Percentiles rank a stretch among this genome's conserved stretches.
These are phyloP conservation scores for Lodderomyces orthopsilosis DNA, from an alignment of 1,139 yeast genomes.

Conservation along the genomic window DNA sequence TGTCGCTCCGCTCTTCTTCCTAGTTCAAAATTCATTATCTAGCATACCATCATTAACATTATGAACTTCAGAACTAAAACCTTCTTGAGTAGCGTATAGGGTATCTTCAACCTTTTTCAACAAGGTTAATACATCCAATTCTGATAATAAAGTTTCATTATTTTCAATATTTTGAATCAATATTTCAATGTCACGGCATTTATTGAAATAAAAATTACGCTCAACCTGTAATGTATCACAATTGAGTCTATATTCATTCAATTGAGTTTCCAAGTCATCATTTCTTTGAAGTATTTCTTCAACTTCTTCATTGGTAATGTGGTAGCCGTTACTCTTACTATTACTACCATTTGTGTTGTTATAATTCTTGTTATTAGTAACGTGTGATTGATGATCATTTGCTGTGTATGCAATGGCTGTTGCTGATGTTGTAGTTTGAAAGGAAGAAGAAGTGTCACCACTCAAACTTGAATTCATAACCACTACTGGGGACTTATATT, in stretches of 20 bases:
- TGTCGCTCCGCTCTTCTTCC: neutral
- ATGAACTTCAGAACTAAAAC: conserved; percentile 34
- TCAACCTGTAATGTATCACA: conserved; percentile 43
- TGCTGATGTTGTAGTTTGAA: neutral
- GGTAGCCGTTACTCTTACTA: neutral
- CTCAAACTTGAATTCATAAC: neutral
- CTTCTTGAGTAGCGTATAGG: conserved; percentile 78
- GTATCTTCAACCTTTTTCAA: conserved; percentile 68
- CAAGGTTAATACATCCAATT: conserved; percentile 37
- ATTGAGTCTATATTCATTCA: conserved; percentile 50
- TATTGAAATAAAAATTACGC: conserved; percentile 86
- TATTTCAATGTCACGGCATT: conserved; percentile 84
- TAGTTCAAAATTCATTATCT: neutral
- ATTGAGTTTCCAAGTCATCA: conserved; percentile 44
- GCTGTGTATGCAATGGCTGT: neutral
- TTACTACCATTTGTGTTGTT: neutral
- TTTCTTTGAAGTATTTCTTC: conserved; percentile 26
- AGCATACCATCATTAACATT: conserved; percentile 4
- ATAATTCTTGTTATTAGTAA: neutral
- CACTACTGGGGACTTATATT: neutral
- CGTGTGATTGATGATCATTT: neutral
- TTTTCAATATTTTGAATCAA: conserved; percentile 57
- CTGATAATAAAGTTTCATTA: conserved; percentile 27
- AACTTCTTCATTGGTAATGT: conserved; percentile 32
- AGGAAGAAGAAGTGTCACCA: neutral